Evolutionary conservation across 2,329 filamentous ascomycete genomes (phyloP), one percentile per base, ranked within the genome.

Genomic region (Cordyceps militaris): DNA sequence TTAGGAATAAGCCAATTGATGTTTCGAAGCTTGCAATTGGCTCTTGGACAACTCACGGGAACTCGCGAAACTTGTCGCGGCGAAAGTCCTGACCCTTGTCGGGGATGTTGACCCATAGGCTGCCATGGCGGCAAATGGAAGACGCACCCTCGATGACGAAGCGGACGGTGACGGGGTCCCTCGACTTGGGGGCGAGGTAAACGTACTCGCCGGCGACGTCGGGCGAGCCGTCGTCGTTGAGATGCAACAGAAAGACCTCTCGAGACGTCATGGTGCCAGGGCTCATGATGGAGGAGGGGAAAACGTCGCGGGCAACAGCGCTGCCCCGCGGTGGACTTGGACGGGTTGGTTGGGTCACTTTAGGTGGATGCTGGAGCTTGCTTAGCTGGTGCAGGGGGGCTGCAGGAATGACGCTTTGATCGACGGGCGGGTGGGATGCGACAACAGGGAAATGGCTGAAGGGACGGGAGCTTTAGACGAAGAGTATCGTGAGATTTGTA

Each of bases 51-150:
- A 71, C 86, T 71, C 79, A 97, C 93, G 90, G 93, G 81, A 88
- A 95, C 74, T 96, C 88, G 66, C 85, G 84, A 72, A 96, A 99
- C 34, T 81, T 80, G 66, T 88, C 80, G 65, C 94, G 86, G 63
- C 84, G 81, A 69, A 97, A 99, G 44, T 84, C 76, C 51, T 84
- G 76, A 59, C 87, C 91, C 66, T 86, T 79, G 61, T 87, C 82
- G 8, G 94, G 94, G 60, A 97, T 89, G 72, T 99, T 99, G 67
- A 96, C 88, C 93, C 94, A 99, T 62, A 99, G 80, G 69, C 89
- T 97, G 60, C 95, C 94, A 74, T 96, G 81, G 64, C 91, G 85
- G 73, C 92, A 97, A 77, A 99, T 94, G 61, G 93, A 96, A 70
- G 93, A 96, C 58, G 91, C 93, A 61, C 94, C 92, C 73, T 97